These are phyloP conservation scores for Xerocomus amazonicus DNA, from an alignment of 1,284 basidiomycete genomes.

Conservation along the genomic window DNA sequence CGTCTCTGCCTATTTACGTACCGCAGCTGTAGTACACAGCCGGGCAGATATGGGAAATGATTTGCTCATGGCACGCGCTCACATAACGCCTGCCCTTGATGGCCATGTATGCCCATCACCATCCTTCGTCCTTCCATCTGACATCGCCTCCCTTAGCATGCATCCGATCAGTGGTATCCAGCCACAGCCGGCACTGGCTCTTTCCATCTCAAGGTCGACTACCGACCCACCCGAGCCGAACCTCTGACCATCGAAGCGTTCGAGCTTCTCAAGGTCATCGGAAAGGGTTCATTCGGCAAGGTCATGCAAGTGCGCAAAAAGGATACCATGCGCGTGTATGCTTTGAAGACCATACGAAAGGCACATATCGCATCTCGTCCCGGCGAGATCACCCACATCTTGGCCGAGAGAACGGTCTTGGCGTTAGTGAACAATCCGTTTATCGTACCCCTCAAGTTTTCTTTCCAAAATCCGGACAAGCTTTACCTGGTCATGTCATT, in stretches of 20 bases:
- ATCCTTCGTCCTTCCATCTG: conserved; percentile 2
- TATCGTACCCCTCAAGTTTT: conserved; percentile 98
- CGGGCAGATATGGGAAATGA: conserved; percentile 77
- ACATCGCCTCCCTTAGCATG: conserved; percentile 44
- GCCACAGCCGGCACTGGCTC: conserved; percentile 84
- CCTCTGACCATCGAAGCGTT: conserved; percentile 93
- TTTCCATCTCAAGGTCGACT: conserved; percentile 95
- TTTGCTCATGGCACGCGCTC: conserved; percentile 86
- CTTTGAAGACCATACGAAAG: conserved; percentile 97
- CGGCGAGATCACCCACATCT: conserved; percentile 97
- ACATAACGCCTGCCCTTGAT: conserved; percentile 86
- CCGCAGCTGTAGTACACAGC: conserved; percentile 45
- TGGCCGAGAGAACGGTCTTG: conserved; percentile 95
- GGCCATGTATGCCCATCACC: conserved; percentile 49
- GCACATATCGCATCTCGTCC: conserved; percentile 96
- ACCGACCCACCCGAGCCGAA: conserved; percentile 81
- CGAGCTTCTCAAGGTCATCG: conserved; percentile 97
- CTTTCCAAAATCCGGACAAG: conserved; percentile 98
- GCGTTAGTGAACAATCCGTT: conserved; percentile 99
- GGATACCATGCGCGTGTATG: conserved; percentile 97
- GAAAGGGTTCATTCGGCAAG: conserved; percentile 97
- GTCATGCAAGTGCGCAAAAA: conserved; percentile 99
- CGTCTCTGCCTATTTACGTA: conserved; percentile 84
- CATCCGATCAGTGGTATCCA: conserved; percentile 85
- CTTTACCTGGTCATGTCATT: conserved; percentile 97